phyloP scores from a whole-genome alignment of 148 eudicot species.

The Polygonum aviculare region DNA sequence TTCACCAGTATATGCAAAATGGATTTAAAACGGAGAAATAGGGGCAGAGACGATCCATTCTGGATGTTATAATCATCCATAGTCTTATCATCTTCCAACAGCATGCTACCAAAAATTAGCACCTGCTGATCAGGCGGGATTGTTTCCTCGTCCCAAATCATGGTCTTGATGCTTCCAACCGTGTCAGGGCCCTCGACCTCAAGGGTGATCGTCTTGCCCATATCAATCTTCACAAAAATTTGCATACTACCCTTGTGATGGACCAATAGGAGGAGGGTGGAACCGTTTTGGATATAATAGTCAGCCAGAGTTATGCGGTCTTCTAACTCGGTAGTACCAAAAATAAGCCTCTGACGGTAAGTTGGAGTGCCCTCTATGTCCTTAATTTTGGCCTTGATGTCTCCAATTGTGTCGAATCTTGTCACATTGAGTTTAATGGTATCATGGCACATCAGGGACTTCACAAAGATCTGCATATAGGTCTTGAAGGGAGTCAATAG shows the following conservation, averaged over 20 bases:
- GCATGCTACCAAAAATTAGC: conserved; percentile 16
- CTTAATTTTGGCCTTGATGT: background rate
- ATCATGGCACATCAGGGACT: background rate
- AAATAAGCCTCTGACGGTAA: background rate
- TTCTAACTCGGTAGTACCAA: background rate
- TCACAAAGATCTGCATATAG: background rate
- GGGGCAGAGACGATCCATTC: background rate
- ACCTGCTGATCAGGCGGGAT: conserved; percentile 17
- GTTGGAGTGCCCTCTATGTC: background rate
- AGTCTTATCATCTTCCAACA: conserved; percentile 1
- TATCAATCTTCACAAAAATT: background rate
- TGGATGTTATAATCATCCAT: background rate
- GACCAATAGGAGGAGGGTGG: too few species aligned
- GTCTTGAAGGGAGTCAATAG: background rate
- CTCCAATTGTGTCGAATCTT: background rate
- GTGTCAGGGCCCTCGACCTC: background rate
- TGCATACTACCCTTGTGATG: background rate
- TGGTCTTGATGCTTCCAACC: conserved; percentile 9
- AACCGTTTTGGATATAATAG: background rate
- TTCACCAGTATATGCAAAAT: too few species aligned
- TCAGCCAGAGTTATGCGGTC: background rate
- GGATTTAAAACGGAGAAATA: background rate
- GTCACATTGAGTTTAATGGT: conserved; percentile 9
- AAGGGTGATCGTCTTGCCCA: background rate
- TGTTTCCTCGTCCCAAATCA: conserved; percentile 17